Base-by-base conservation (phyloP, 805 yeast genomes). In the Metschnikowia santaceciliae region DNA sequence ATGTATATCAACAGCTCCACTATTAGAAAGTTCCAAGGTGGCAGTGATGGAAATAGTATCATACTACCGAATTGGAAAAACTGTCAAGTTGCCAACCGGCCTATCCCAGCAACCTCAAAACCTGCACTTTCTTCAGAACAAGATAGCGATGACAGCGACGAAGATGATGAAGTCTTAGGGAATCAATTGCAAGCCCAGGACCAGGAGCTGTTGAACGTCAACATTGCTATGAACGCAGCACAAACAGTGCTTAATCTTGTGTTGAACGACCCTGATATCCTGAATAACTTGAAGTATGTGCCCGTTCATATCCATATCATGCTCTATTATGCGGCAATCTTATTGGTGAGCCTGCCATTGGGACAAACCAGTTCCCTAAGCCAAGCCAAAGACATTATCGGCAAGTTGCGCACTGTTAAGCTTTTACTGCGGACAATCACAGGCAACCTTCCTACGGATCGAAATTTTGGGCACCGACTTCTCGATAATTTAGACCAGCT, bases 301-400 rank as follows among this genome's bases (percentile, higher is more conserved):
- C 90, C 90, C 0, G 79, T 83, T n/a, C 89, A 84, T 61, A 81
- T 84, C 38, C 88, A 83, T 61, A 76, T 84, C 47, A 84, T 84
- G 88, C 66, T 83, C 11, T 84, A 83, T 60, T 84, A 83, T 57
- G 86, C 89, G 1, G 83, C 85, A 0, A 64, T 83, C 47, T 64
- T 83, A 30, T 65, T 83, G 5, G 64, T 83, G 36, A 77, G 78
- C 51, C 79, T 83, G 2, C 81, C 79, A 0, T 61, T 49, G 7
- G 45, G 38, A 26, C 65, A 60, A 1, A 61, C 55, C 8, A 60
- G 61, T 1, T 30, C 47, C 6, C 17, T 13, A 4, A 32, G 22
- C 17, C 59, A 63, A 32, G 63, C 63, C 42, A 52, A 58, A 19
- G 65, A 71, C 42, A 52, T 79, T 8, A 34, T 55, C 19, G 65